Conservation (phyloP, 352 stramenopile species). For the Globisporangium paroecandrum region DNA sequence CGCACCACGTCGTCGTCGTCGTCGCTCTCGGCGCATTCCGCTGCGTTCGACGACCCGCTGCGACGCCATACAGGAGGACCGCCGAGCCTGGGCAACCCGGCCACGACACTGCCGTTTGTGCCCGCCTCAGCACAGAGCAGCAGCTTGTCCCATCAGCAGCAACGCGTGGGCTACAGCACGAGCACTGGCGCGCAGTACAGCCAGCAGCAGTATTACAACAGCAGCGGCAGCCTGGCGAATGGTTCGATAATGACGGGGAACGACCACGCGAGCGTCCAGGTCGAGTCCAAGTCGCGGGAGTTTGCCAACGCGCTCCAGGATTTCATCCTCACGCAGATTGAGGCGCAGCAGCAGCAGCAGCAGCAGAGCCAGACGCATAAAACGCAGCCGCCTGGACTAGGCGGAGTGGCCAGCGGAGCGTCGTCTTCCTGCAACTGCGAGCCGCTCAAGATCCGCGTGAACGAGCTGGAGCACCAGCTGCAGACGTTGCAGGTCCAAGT, state of each 20-base stretch:
- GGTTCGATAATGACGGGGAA: neutral
- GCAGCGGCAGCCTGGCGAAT: constrained; percentile 13
- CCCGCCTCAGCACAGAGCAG: constrained; percentile 10
- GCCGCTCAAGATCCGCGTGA: constrained; percentile 36
- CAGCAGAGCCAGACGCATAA: constrained; percentile 13
- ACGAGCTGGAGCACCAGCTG: constrained; percentile 50
- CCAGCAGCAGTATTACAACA: constrained; percentile 11
- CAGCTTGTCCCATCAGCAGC: constrained; percentile 1
- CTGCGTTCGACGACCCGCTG: constrained; percentile 12
- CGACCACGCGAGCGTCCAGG: constrained; percentile 15
- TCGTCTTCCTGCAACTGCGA: constrained; percentile 36
- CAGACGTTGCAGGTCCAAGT: constrained; percentile 48
- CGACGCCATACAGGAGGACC: constrained; percentile 14
- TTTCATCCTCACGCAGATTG: constrained; percentile 42
- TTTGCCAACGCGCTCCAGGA: constrained; percentile 58
- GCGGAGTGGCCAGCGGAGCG: neutral
- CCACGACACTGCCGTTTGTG: constrained; percentile 12
- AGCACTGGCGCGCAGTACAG: neutral
- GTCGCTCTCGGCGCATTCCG: neutral
- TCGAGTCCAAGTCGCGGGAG: constrained; percentile 54
- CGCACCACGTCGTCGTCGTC: constrained; percentile 20
- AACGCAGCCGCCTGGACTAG: constrained; percentile 11
- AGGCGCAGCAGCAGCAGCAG: constrained; percentile 20
- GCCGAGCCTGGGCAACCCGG: constrained; percentile 10
- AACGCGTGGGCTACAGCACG: neutral